A percentile compares a stretch with the other conserved stretches of the same genome.
phyloP scores from a whole-genome alignment of 768 basidiomycete genomes.

The Russula ochroleuca region DNA sequence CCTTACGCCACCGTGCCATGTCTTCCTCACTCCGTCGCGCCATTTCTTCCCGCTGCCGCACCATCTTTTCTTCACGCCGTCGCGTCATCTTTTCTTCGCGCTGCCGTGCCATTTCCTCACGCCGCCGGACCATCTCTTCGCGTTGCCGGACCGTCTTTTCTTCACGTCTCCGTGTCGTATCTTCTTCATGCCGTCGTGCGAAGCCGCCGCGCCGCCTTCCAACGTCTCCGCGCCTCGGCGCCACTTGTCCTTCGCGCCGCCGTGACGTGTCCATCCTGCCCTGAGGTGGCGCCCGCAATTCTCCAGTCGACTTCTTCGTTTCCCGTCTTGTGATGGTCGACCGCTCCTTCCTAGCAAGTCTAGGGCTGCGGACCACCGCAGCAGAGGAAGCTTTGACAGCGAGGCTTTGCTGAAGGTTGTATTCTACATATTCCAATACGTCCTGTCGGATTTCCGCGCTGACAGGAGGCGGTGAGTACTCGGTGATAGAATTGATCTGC shows the following conservation, averaged over 20 bases:
- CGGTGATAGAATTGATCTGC: constrained; percentile 7
- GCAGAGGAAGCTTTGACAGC: neutral
- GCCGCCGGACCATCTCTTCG: neutral
- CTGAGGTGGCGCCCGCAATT: neutral
- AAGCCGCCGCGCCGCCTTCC: neutral
- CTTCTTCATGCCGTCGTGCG: neutral
- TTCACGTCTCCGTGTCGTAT: neutral
- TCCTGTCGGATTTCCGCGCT: neutral
- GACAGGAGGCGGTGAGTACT: neutral
- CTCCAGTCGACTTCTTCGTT: neutral
- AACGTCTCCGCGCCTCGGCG: neutral
- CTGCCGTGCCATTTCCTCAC: neutral
- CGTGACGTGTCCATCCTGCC: neutral
- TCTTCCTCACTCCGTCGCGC: neutral
- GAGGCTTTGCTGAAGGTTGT: constrained; percentile 1
- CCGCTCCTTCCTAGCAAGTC: neutral
- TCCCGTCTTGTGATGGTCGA: neutral
- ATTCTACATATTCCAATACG: constrained; percentile 9
- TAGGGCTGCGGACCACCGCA: neutral
- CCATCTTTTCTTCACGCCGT: neutral
- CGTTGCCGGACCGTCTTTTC: neutral
- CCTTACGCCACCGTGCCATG: neutral
- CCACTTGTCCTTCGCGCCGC: neutral
- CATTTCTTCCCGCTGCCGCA: neutral
- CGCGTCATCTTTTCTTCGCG: neutral